phyloP scores from a whole-genome alignment of 768 basidiomycete genomes.

The Tricholoma furcatifolium region DNA sequence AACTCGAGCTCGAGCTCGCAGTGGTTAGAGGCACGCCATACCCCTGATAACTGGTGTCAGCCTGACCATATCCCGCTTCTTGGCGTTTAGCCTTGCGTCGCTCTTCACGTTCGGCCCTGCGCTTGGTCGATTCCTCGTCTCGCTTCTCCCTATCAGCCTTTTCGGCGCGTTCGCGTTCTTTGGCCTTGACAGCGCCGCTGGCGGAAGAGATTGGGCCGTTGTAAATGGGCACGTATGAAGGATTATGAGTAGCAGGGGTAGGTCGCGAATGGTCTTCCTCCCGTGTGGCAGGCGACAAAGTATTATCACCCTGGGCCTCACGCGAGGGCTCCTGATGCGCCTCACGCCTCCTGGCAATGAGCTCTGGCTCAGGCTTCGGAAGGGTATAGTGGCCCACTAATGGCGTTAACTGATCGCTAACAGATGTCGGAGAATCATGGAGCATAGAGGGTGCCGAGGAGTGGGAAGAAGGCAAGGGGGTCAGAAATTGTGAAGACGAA shows the following conservation, averaged over 20 bases:
- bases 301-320: not conserved
- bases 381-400: slow-evolving; percentile 6
- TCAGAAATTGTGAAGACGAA: not conserved
- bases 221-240: not conserved
- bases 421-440: slow-evolving; percentile 16
- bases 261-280: slow-evolving; percentile 1
- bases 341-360: slow-evolving; percentile 15
- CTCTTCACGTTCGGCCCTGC: slow-evolving; percentile 7
- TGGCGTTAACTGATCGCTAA: slow-evolving; percentile 6
- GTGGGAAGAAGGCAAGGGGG: slow-evolving; percentile 33
- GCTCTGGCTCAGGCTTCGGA: slow-evolving; percentile 18
- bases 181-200: slow-evolving; percentile 51
- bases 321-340: not conserved
- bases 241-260: not conserved
- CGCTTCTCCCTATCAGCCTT: slow-evolving; percentile 19
- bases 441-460: slow-evolving; percentile 35
- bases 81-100: not conserved
- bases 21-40: too few species aligned
- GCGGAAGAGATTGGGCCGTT: slow-evolving; percentile 35
- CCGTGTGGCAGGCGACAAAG: not conserved
- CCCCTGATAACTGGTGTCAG: not conserved
- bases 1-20: not conserved
- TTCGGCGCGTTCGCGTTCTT: slow-evolving; percentile 28
- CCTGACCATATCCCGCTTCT: not conserved
- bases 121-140: slow-evolving; percentile 8